These are phyloP conservation scores for Saccharomyces mikatae DNA, from an alignment of 805 yeast species.

Conservation along the genomic window DNA sequence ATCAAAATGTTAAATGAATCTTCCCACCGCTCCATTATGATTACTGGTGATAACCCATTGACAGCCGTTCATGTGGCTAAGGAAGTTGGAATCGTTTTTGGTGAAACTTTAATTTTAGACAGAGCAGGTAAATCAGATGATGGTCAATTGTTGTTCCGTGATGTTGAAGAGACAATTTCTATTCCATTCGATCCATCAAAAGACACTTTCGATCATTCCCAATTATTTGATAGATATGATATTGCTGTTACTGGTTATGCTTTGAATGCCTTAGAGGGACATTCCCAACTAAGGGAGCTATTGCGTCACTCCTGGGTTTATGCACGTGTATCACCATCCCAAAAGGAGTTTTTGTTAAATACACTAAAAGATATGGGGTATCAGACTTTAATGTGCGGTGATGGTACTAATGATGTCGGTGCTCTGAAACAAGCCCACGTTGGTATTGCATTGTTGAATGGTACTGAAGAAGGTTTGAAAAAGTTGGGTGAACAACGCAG, in stretches of 20 bases:
- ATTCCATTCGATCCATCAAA: conserved; percentile 59
- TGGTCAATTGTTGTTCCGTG: conserved; percentile 69
- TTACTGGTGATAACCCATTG: conserved; percentile 96
- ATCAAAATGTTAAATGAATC: conserved; percentile 90
- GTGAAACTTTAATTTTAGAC: conserved; percentile 80
- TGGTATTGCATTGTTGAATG: conserved; percentile 95
- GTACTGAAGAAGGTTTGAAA: conserved; percentile 89
- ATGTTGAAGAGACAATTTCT: conserved; percentile 64
- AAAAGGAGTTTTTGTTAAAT: conserved; percentile 84
- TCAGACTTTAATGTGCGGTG: conserved; percentile 97
- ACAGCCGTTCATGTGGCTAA: conserved; percentile 97
- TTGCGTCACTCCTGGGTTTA: conserved; percentile 92
- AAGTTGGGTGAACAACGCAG: conserved; percentile 77
- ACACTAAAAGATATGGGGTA: conserved; percentile 82
- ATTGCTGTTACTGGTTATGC: conserved; percentile 93
- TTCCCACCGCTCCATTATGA: conserved; percentile 92
- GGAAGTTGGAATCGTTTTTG: conserved; percentile 80
- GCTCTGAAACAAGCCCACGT: conserved; percentile 97
- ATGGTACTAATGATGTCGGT: conserved; percentile 99
- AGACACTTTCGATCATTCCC: conserved; percentile 24
- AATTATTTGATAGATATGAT: conserved; percentile 63
- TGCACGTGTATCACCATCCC: conserved; percentile 94
- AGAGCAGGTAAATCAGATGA: conserved; percentile 62
- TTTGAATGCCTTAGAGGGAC: conserved; percentile 54
- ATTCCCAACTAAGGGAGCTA: conserved; percentile 60